Evolutionary conservation across 192 early-diverging fungal genomes (phyloP).

Genomic region (Coemansia sp.): DNA sequence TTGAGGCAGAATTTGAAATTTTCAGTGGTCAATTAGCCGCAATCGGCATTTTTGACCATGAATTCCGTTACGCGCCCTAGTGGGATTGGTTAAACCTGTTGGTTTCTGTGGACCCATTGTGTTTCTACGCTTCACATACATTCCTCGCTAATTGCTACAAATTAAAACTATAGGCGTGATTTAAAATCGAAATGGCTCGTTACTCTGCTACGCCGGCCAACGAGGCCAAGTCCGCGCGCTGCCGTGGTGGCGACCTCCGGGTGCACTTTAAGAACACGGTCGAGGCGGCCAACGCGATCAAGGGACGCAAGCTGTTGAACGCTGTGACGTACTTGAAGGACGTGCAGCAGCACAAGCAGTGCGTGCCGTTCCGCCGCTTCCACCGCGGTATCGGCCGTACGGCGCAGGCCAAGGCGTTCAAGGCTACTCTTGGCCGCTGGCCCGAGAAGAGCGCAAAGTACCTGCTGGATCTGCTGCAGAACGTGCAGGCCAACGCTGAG

Average conservation of each 20-base stretch:
- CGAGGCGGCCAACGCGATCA: conserved; percentile 91
- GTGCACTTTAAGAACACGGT: conserved; percentile 98
- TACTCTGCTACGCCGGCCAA: conserved; percentile 83
- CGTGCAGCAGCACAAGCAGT: conserved; percentile 96
- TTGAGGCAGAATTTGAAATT: neutral
- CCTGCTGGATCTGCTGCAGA: conserved; percentile 90
- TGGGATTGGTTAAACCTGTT: neutral
- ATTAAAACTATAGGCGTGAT: too few species aligned
- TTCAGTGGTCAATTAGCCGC: too few species aligned
- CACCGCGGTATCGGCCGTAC: conserved; percentile 95
- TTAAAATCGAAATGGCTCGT: conserved; percentile 61
- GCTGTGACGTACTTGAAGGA: conserved; percentile 89
- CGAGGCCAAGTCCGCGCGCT: conserved; percentile 81
- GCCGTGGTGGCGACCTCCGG: conserved; percentile 91
- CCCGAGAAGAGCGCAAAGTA: conserved; percentile 96
- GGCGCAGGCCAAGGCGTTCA: conserved; percentile 93
- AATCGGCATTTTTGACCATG: too few species aligned
- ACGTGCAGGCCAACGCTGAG: conserved; percentile 97
- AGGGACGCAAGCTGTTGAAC: conserved; percentile 88
- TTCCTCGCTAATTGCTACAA: too few species aligned
- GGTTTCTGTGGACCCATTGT: neutral
- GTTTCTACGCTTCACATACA: too few species aligned
- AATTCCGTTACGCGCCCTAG: neutral
- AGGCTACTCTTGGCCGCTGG: conserved; percentile 89
- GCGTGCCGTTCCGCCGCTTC: conserved; percentile 96